These are phyloP conservation scores for Boletus sensibilis DNA, from an alignment of 768 basidiomycete genomes.

Conservation along the genomic window DNA sequence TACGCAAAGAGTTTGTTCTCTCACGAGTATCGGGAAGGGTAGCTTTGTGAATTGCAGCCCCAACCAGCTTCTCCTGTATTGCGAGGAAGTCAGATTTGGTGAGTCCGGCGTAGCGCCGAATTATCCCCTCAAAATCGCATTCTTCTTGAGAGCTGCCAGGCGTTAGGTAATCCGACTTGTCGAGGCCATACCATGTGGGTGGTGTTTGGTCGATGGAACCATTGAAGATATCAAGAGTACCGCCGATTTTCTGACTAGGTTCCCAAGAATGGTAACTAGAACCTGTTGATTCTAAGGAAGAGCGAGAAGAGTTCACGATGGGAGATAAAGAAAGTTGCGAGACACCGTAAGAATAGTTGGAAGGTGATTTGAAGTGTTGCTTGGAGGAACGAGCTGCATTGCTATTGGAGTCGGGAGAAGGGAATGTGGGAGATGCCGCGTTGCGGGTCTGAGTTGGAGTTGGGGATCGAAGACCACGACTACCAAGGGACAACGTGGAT, in stretches of 20 bases:
- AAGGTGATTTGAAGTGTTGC: constrained; percentile 45
- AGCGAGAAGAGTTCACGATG: constrained; percentile 70
- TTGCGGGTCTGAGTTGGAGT: constrained; percentile 70
- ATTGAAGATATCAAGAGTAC: constrained; percentile 51
- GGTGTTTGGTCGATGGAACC: constrained; percentile 46
- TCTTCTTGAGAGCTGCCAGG: constrained; percentile 53
- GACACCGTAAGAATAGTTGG: constrained; percentile 51
- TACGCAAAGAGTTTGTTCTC: constrained; percentile 68
- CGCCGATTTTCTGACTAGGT: constrained; percentile 53
- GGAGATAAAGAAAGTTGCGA: constrained; percentile 69
- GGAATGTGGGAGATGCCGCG: constrained; percentile 46
- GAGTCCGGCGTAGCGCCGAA: constrained; percentile 65
- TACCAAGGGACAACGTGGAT: constrained; percentile 43
- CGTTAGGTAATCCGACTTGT: constrained; percentile 47
- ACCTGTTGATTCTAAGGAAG: constrained; percentile 75
- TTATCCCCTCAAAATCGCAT: constrained; percentile 62
- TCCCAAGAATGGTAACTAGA: constrained; percentile 88
- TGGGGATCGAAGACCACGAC: constrained; percentile 50
- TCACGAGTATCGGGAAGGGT: constrained; percentile 56
- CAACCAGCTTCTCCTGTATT: constrained; percentile 77
- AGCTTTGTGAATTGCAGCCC: constrained; percentile 56
- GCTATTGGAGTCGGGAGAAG: constrained; percentile 35
- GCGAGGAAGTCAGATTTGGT: constrained; percentile 65
- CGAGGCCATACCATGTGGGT: constrained; percentile 66
- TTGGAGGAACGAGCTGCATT: constrained; percentile 53